Evolutionary conservation across 257 asterid genomes (phyloP), one percentile per base, ranked within the genome.

Genomic region (Solanum neorickii): DNA sequence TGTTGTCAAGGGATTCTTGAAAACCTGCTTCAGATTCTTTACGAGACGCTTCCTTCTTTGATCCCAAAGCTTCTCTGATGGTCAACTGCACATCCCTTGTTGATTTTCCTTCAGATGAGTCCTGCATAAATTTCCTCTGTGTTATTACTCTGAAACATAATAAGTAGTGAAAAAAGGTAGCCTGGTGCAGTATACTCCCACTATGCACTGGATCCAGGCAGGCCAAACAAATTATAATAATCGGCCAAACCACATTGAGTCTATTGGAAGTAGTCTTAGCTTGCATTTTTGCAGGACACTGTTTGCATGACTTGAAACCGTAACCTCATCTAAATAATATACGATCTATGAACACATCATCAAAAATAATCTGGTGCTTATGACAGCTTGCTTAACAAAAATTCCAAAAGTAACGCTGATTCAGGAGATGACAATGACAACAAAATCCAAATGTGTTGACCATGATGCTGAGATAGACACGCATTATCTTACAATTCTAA

Each of bases 1-100:
- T 94, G 84, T 88, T 27, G 90, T 91, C 94, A 89, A 80, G 88
- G 90, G 94, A 83, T 90, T 93, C 97, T 62, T 92, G 88, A 41
- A 88, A 44, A 47, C 78, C 90, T 23, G 89, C 83, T 88, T 89
- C 93, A 37, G 91, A 86, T 92, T 92, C 94, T 91, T 89, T 92
- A 87, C 59, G 84, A 47, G 60, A 46, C 15, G 89, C 93, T 87
- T 95, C 97, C 90, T 86, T 94, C 92, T 92, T 95, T 83, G 99
- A 92, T 89, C 89, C 91, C 77, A 97, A 92, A 92, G 97, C 96
- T 91, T 95, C 98, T 89, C 98, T 94, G 88, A 95, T 98, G 83
- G 89, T 86, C 87, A 94, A 89, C 86, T 94, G 99, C 20, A 89
- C 90, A 12, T 96, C 99, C 93, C 92, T 95, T 52, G 88, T 84